Percentiles rank a stretch among this genome's conserved stretches.
phyloP scores from a whole-genome alignment of 1,139 yeast genomes.

The Debaryomycetaceae sp. region DNA sequence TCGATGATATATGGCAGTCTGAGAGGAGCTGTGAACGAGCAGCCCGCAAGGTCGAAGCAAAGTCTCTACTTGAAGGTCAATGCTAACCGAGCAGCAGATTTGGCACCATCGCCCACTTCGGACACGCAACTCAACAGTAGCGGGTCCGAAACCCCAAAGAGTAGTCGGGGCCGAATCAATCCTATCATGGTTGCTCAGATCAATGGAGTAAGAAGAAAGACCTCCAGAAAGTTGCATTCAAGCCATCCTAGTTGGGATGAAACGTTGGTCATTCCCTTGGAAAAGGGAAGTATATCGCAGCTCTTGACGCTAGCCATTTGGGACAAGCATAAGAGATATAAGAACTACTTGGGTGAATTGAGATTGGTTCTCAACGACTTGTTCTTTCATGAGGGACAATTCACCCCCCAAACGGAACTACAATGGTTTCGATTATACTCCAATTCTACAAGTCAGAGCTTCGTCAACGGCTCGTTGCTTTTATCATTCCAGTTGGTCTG shows the following conservation, averaged over 20 bases:
- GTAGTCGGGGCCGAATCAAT: slow-evolving; percentile 21
- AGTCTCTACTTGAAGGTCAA: slow-evolving; percentile 28
- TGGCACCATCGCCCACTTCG: slow-evolving; percentile 15
- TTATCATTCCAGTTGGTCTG: slow-evolving; percentile 48
- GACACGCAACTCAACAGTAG: slow-evolving; percentile 2
- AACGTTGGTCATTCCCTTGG: slow-evolving; percentile 30
- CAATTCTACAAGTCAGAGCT: slow-evolving; percentile 40
- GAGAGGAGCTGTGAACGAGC: not conserved
- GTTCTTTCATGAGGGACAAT: slow-evolving; percentile 22
- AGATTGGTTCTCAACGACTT: slow-evolving; percentile 44
- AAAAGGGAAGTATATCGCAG: slow-evolving; percentile 24
- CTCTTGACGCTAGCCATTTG: slow-evolving; percentile 37
- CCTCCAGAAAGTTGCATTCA: slow-evolving; percentile 35
- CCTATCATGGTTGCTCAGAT: slow-evolving; percentile 36
- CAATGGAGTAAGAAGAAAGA: slow-evolving; percentile 26
- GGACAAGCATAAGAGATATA: slow-evolving; percentile 45
- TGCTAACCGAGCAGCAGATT: slow-evolving; percentile 40
- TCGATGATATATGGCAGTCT: not conserved
- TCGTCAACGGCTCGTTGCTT: slow-evolving; percentile 55
- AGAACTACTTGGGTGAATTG: slow-evolving; percentile 56
- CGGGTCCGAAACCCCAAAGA: slow-evolving; percentile 1
- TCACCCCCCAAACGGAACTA: slow-evolving; percentile 25
- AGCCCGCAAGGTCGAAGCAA: slow-evolving; percentile 1
- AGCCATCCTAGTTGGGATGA: slow-evolving; percentile 47
- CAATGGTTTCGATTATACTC: slow-evolving; percentile 54